Percentiles rank a stretch among this genome's conserved stretches.
Conservation (phyloP, 2,329 filamentous ascomycete genomes). For the Aspergillus flavus region DNA sequence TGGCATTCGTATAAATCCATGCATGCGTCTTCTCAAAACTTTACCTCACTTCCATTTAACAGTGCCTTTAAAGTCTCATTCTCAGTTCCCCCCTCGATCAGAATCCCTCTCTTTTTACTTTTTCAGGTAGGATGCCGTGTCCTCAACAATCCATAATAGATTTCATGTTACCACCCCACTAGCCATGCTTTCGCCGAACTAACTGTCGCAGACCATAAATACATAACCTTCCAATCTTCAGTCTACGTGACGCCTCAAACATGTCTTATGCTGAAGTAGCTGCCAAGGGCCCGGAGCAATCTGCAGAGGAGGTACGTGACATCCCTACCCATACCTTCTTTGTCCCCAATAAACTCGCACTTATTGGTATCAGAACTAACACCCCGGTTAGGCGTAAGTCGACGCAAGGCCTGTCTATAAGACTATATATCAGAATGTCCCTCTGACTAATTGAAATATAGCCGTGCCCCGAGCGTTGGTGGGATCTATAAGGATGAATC, state of each 20-base stretch:
- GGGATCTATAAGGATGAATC: constrained; percentile 42
- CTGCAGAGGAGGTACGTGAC: constrained; percentile 48
- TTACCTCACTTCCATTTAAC: background rate
- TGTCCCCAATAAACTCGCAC: background rate
- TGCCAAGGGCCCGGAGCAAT: constrained; percentile 50
- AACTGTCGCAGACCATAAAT: constrained; percentile 1
- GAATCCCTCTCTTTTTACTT: background rate
- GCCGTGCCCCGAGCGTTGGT: constrained; percentile 45
- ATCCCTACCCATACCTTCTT: background rate
- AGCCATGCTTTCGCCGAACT: background rate
- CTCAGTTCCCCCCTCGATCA: background rate
- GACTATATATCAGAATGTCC: no score
- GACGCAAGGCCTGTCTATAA: background rate
- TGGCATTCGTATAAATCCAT: constrained; percentile 26
- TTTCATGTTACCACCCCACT: background rate
- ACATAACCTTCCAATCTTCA: constrained; percentile 4
- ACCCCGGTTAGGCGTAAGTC: constrained; percentile 40
- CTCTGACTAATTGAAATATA: constrained; percentile 20
- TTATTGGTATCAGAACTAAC: constrained; percentile 15
- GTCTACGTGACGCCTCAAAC: background rate
- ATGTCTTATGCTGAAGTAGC: constrained; percentile 56
- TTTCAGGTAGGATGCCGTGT: background rate
- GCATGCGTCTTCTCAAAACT: background rate
- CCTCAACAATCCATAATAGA: background rate
- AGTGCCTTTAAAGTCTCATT: background rate